A percentile compares a stretch with the other conserved stretches of the same genome.
Conservation (phyloP, 2,329 filamentous ascomycete species). For the Fusarium luffae region DNA sequence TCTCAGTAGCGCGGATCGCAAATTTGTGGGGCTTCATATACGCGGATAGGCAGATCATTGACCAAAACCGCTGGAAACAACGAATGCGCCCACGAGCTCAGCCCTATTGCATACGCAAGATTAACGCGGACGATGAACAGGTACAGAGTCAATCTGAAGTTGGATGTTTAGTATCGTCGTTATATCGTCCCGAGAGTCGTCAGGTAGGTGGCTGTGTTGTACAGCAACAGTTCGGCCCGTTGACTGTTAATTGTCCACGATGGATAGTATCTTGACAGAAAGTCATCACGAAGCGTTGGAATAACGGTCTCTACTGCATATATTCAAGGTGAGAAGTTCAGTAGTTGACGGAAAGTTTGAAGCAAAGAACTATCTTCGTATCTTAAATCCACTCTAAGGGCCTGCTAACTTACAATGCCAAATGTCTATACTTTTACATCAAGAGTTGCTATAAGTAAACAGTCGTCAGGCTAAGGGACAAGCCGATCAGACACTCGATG, state of each 20-base stretch:
- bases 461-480: not conserved
- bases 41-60: conserved; percentile 23
- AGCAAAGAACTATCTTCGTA: too few relatives aligned
- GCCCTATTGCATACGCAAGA: conserved; percentile 10
- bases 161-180: not conserved
- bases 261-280: not conserved
- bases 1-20: not conserved
- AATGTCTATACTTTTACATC: not conserved
- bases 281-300: not conserved
- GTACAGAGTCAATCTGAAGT: not conserved
- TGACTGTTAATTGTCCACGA: not conserved
- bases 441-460: not conserved
- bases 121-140: conserved; percentile 1
- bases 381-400: too few relatives aligned
- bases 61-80: not conserved
- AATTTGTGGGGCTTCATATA: conserved; percentile 18
- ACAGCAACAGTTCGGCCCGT: not conserved
- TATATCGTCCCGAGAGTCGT: not conserved
- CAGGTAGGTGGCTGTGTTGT: not conserved
- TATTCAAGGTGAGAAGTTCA: too few relatives aligned
- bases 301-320: not conserved
- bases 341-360: too few relatives aligned
- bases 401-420: not conserved
- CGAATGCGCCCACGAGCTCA: not conserved
- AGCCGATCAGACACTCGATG: not conserved